Evolutionary conservation across 805 yeast genomes (phyloP).

Genomic region (Metschnikowia drakensbergensis): DNA sequence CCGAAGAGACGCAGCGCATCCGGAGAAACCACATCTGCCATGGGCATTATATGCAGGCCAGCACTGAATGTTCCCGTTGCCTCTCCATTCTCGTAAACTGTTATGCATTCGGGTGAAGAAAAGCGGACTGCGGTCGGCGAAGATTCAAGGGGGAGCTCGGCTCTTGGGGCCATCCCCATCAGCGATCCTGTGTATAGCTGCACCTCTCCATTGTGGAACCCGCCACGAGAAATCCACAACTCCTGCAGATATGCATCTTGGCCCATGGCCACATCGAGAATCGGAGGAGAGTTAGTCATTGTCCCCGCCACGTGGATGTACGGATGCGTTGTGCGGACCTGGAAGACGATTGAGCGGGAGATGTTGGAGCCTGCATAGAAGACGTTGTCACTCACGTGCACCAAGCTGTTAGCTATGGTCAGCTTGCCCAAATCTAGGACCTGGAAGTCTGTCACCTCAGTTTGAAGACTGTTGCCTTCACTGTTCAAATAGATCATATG

Average conservation of each 20-base stretch:
- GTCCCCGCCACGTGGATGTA: constrained; percentile 21
- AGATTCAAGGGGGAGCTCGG: not conserved
- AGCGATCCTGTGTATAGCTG: not conserved
- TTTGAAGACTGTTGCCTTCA: not conserved
- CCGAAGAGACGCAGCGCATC: not conserved
- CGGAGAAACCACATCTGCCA: not conserved
- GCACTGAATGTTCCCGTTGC: not conserved
- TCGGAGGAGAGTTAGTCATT: constrained; percentile 30
- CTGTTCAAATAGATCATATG: constrained; percentile 21
- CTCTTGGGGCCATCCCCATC: not conserved
- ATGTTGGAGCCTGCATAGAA: constrained; percentile 29
- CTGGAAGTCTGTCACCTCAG: constrained; percentile 16
- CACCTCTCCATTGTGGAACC: constrained; percentile 33
- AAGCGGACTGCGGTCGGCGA: not conserved
- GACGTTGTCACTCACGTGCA: constrained; percentile 23
- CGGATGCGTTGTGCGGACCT: constrained; percentile 24
- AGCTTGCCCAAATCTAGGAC: constrained; percentile 27
- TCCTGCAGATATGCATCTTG: constrained; percentile 4
- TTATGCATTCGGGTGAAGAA: not conserved
- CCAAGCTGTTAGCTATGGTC: constrained; percentile 28
- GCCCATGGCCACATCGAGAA: constrained; percentile 22
- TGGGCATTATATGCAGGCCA: not conserved
- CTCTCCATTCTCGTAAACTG: not conserved
- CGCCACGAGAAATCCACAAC: constrained; percentile 31
- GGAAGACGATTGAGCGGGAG: constrained; percentile 32